These are phyloP conservation scores for Raffaelea ambrosiae DNA, from an alignment of 2,329 filamentous ascomycete species.

Conservation along the genomic window DNA sequence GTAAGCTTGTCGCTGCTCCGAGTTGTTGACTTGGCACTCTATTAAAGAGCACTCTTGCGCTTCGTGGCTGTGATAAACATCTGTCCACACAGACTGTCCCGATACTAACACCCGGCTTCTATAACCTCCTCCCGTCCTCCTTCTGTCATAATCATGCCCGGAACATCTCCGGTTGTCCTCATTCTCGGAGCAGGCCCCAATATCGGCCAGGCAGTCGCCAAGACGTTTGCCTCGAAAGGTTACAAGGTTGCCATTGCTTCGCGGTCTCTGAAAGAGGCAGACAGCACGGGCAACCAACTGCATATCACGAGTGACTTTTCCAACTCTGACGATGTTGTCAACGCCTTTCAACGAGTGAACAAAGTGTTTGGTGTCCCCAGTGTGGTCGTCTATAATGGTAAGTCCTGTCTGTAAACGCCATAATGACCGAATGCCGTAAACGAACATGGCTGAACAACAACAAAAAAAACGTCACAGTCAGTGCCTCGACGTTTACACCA, in stretches of 20 bases:
- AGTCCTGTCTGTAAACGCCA: no score
- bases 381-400: constrained; percentile 35
- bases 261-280: constrained; percentile 21
- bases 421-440: no score
- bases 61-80: no score
- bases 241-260: constrained; percentile 33
- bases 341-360: constrained; percentile 27
- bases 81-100: no score
- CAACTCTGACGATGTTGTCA: constrained; percentile 22
- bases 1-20: no score
- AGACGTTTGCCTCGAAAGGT: constrained; percentile 28
- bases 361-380: constrained; percentile 27
- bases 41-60: no score
- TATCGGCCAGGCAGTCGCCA: constrained; percentile 26
- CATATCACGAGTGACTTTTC: constrained; percentile 26
- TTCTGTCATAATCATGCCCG: constrained; percentile 13
- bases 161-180: constrained; percentile 20
- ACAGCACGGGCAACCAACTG: constrained; percentile 19
- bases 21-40: no score
- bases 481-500: background rate
- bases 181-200: constrained; percentile 35
- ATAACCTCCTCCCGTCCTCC: no score
- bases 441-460: no score
- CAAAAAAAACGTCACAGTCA: background rate
- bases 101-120: no score